These are phyloP conservation scores for Wickerhamiella qilinensis DNA, from an alignment of 805 yeast species.

Conservation along the genomic window DNA sequence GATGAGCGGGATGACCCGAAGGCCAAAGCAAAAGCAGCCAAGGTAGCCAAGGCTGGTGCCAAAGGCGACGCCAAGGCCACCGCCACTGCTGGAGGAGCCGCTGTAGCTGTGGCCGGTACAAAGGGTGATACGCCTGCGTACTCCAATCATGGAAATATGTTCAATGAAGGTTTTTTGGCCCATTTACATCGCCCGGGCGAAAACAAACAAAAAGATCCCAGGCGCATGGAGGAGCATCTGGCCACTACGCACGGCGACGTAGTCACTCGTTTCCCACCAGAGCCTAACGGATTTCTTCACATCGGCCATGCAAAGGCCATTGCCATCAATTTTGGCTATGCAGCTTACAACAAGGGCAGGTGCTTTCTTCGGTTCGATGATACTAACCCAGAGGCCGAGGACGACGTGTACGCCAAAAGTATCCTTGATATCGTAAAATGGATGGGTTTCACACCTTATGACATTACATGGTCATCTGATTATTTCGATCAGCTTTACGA, in stretches of 20 bases:
- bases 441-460: constrained; percentile 92
- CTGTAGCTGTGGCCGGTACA: not conserved
- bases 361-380: constrained; percentile 93
- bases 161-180: constrained; percentile 88
- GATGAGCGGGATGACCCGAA: constrained; percentile 71
- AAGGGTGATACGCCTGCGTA: constrained; percentile 5
- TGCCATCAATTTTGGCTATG: constrained; percentile 95
- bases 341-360: constrained; percentile 67
- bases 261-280: constrained; percentile 94
- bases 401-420: constrained; percentile 73
- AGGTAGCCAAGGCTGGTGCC: constrained; percentile 13
- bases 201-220: constrained; percentile 81
- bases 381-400: constrained; percentile 98
- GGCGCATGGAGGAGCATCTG: constrained; percentile 66
- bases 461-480: constrained; percentile 89
- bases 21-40: constrained; percentile 17
- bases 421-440: constrained; percentile 74
- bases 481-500: constrained; percentile 80
- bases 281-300: constrained; percentile 94
- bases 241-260: constrained; percentile 68
- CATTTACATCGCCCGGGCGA: constrained; percentile 91
- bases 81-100: constrained; percentile 8
- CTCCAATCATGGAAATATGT: constrained; percentile 39
- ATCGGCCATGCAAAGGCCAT: constrained; percentile 98
- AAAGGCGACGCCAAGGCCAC: constrained; percentile 16